phyloP scores from a whole-genome alignment of 2,329 filamentous ascomycete genomes.

The Dendrostoma leiphaemia region DNA sequence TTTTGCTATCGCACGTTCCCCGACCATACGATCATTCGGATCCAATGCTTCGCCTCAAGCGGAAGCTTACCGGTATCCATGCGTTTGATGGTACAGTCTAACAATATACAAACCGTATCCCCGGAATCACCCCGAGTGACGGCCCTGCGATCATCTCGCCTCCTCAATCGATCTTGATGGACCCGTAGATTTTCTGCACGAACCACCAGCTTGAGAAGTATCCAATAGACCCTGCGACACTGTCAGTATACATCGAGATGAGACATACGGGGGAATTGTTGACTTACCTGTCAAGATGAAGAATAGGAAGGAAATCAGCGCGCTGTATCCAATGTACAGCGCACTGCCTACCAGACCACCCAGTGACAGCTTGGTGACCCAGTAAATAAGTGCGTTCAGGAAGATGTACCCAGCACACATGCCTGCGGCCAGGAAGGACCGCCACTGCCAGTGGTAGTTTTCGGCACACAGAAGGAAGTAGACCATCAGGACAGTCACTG shows the following conservation, averaged over 20 bases:
- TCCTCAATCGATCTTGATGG: conserved; percentile 91
- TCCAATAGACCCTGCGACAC: conserved; percentile 76
- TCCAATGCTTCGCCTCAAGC: neutral
- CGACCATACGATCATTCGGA: neutral
- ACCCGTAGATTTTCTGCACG: conserved; percentile 87
- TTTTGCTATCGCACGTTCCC: neutral
- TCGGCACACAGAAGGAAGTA: conserved; percentile 96
- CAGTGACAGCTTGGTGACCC: conserved; percentile 83
- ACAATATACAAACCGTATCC: conserved; percentile 16
- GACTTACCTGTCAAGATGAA: conserved; percentile 89
- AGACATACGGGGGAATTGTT: conserved; percentile 52
- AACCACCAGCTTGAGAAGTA: conserved; percentile 96
- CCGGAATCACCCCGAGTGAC: too few relatives aligned
- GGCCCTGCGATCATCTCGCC: too few relatives aligned
- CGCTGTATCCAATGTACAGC: conserved; percentile 90
- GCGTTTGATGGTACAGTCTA: conserved; percentile 14
- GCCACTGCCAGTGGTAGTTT: conserved; percentile 99
- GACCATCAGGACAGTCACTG: conserved; percentile 89
- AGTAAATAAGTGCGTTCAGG: conserved; percentile 85
- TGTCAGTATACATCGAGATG: conserved; percentile 20
- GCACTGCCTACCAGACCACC: conserved; percentile 82
- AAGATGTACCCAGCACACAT: conserved; percentile 92
- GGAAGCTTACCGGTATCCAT: neutral
- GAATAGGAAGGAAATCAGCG: conserved; percentile 83
- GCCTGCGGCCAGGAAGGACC: conserved; percentile 86